phyloP scores from a whole-genome alignment of 495 filamentous ascomycete species.

The Neurospora sp. region DNA sequence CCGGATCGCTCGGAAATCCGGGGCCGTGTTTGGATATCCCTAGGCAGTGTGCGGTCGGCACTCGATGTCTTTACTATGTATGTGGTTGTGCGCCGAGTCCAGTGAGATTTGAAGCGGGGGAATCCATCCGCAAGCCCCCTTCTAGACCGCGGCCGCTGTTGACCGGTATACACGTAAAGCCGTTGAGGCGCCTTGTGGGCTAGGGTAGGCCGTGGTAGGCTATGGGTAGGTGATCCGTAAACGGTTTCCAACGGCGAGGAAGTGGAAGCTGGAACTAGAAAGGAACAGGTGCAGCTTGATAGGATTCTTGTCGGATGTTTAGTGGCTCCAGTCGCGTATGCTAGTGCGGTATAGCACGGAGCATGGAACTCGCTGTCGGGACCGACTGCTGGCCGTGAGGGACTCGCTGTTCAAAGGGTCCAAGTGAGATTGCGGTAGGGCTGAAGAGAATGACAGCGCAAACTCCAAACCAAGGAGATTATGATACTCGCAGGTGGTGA shows the following conservation, averaged over 20 bases:
- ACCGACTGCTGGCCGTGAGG: not conserved
- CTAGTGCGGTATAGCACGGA: not conserved
- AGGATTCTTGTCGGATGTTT: not conserved
- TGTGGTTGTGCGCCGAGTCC: not conserved
- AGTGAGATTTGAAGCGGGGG: not conserved
- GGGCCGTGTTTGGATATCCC: constrained; percentile 11
- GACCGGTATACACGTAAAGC: not conserved
- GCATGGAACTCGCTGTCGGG: not conserved
- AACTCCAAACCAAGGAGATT: not conserved
- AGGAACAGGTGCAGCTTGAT: not conserved
- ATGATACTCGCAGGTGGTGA: not conserved
- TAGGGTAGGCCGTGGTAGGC: not conserved
- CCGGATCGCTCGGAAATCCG: constrained; percentile 10
- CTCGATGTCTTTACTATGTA: not conserved
- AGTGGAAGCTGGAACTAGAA: not conserved
- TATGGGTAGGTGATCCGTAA: not conserved
- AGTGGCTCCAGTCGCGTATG: not conserved
- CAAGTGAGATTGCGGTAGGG: not conserved
- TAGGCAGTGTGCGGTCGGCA: not conserved
- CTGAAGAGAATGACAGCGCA: not conserved
- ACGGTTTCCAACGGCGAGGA: not conserved
- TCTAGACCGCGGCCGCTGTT: not conserved
- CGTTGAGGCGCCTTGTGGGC: not conserved
- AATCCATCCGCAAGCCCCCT: not conserved
- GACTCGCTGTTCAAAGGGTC: not conserved